Evolutionary conservation across 2,329 filamentous ascomycete genomes (phyloP), one percentile per base, ranked within the genome.

Genomic region (Parastagonospora avenae): DNA sequence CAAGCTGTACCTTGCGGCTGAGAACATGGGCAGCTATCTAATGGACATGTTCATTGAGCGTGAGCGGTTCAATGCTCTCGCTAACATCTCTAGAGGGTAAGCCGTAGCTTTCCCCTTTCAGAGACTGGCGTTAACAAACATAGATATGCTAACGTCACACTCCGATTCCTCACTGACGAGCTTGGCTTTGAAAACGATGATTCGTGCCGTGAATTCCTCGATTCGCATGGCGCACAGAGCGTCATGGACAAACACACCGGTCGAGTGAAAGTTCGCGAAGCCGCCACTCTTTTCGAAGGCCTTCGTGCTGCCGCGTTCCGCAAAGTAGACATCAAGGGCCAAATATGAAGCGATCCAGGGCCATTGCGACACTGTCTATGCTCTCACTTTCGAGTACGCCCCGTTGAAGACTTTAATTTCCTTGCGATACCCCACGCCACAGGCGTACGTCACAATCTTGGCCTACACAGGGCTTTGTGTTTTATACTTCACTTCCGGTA

Each of bases 41-140:
- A 96, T 99, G 90, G 94, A 99, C 79, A 97, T 96, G 91, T 97
- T 99, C 80, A 89, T 97, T 73, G 87, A 87, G 68, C 88, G 94
- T 71, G 93, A 99, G 80, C 90, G 94, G 67, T 85, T 99, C 61
- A 87, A 89, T 70, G 94, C 94, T 60, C 79, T 99, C 71, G 88
- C 91, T 74, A 91, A 88, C 73, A 94, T 99, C 64, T 96, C 92
- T 84, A 95, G 85, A 90, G 87, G 90, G 94, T 99, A 79, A 80
- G 93, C 85, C 2, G 16, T 10, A 19, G 11, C 24, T 28, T 2
- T 1, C 9, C 4, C 4, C 7, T 24, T 28, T 8, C 8, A 8
- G 1, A 28, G 9, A 32, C 4, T n/a, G 19, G 27, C 66, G 64
- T 83, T 88, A 77, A 89, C 71, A 15, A 31, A 14, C 12, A 28